A percentile compares a stretch with the other conserved stretches of the same genome.
These are phyloP conservation scores for Volvariella volvacea DNA, from an alignment of 1,284 basidiomycete genomes.

Conservation along the genomic window DNA sequence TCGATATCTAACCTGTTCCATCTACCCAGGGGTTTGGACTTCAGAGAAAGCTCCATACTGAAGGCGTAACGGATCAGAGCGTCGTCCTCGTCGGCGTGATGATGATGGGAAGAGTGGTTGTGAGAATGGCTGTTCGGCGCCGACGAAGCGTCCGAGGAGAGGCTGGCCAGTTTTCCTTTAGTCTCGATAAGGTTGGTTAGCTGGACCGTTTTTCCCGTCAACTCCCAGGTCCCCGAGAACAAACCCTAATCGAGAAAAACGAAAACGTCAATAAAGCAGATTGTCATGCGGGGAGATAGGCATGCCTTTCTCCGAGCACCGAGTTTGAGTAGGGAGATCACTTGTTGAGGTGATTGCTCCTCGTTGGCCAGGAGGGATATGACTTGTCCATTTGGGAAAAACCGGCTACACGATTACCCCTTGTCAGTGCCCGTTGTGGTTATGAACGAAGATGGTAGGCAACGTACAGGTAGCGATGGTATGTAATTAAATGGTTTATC, in stretches of 20 bases:
- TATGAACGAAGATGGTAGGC: background rate
- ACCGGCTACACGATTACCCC: slow-evolving; percentile 48
- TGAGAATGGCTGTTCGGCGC: background rate
- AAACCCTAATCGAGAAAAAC: slow-evolving; percentile 47
- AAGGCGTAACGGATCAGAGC: slow-evolving; percentile 63
- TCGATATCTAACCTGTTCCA: slow-evolving; percentile 86
- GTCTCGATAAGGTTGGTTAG: slow-evolving; percentile 60
- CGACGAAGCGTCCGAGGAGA: slow-evolving; percentile 6
- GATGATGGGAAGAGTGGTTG: slow-evolving; percentile 5
- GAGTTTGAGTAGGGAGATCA: slow-evolving; percentile 75
- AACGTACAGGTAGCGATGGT: slow-evolving; percentile 76
- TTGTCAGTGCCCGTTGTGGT: too few relatives aligned
- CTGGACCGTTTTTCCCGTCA: slow-evolving; percentile 51
- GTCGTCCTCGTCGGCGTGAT: background rate
- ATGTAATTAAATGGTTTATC: slow-evolving; percentile 72
- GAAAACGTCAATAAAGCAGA: slow-evolving; percentile 1
- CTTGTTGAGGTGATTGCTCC: slow-evolving; percentile 62
- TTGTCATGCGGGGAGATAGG: slow-evolving; percentile 1
- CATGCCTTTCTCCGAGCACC: slow-evolving; percentile 73
- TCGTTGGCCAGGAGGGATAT: slow-evolving; percentile 86
- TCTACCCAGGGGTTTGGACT: slow-evolving; percentile 73
- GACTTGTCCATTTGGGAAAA: slow-evolving; percentile 83
- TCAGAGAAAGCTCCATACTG: slow-evolving; percentile 75
- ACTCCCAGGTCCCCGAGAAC: slow-evolving; percentile 61
- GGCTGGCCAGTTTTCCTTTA: slow-evolving; percentile 25